A percentile compares a stretch with the other conserved stretches of the same genome.
Evolutionary conservation across 2,329 filamentous ascomycete species (phyloP).

Genomic region (Monilinia laxa): DNA sequence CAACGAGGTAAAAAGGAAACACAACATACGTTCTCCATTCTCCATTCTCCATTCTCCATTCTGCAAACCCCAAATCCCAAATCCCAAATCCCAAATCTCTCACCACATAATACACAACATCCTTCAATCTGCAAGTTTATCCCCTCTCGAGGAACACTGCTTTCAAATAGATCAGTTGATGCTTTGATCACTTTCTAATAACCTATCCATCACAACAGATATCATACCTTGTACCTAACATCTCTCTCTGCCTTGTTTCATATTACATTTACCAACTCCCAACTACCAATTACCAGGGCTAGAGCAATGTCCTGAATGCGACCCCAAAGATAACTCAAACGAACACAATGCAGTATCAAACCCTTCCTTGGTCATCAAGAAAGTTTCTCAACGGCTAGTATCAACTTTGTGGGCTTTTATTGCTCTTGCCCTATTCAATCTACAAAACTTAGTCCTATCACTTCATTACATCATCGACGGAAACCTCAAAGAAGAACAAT

Average conservation of each 20-base stretch:
- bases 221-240: background rate
- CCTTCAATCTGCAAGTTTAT: conserved; percentile 20
- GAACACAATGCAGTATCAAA: conserved; percentile 41
- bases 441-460: background rate
- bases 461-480: background rate
- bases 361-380: conserved; percentile 36
- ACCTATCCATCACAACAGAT: conserved; percentile 8
- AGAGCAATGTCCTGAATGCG: conserved; percentile 38
- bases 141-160: conserved; percentile 21
- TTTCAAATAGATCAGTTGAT: conserved; percentile 23
- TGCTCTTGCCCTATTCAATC: conserved; percentile 28
- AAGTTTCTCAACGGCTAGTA: conserved; percentile 41
- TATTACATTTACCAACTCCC: background rate
- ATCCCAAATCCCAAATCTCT: background rate
- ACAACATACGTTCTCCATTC: too few relatives aligned
- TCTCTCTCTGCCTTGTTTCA: conserved; percentile 14
- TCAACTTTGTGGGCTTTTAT: conserved; percentile 24
- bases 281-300: conserved; percentile 32
- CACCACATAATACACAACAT: conserved; percentile 3
- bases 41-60: background rate
- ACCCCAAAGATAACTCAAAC: conserved; percentile 24
- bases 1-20: too few relatives aligned
- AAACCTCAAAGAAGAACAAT: conserved; percentile 7
- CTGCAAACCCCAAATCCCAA: background rate
- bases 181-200: conserved; percentile 17